phyloP scores from a whole-genome alignment of 1,284 basidiomycete genomes.

The Ganoderma resinaceum region DNA sequence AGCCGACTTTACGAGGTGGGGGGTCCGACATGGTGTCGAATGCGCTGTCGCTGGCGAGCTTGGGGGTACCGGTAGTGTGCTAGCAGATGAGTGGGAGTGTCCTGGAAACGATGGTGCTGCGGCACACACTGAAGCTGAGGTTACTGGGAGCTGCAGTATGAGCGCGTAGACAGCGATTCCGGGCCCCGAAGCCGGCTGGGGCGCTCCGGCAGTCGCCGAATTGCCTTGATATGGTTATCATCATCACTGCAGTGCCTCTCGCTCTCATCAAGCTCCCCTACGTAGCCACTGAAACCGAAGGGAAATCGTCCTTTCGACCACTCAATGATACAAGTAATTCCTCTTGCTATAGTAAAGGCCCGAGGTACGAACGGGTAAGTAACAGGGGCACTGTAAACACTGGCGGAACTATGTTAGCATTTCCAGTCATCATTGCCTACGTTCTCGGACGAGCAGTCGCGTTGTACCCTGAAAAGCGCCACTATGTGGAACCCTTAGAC shows the following conservation, averaged over 20 bases:
- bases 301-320: not conserved
- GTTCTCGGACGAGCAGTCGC: not conserved
- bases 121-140: not conserved
- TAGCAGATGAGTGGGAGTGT: not conserved
- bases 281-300: not conserved
- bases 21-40: slow-evolving; percentile 52
- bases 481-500: not conserved
- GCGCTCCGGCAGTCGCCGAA: slow-evolving; percentile 8
- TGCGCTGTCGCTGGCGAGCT: slow-evolving; percentile 1
- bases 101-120: not conserved
- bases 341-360: not conserved
- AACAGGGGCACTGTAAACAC: not conserved
- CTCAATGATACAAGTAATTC: not conserved
- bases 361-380: too few relatives aligned
- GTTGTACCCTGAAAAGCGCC: not conserved
- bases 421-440: too few relatives aligned
- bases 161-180: not conserved
- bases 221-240: slow-evolving; percentile 1
- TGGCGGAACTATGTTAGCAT: not conserved
- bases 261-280: not conserved
- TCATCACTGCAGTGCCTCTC: too few relatives aligned
- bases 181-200: not conserved
- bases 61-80: not conserved
- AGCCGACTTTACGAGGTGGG: slow-evolving; percentile 68
- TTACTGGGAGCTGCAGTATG: not conserved